These are phyloP conservation scores for Melampsora americana DNA, from an alignment of 1,284 basidiomycete genomes.

Conservation along the genomic window DNA sequence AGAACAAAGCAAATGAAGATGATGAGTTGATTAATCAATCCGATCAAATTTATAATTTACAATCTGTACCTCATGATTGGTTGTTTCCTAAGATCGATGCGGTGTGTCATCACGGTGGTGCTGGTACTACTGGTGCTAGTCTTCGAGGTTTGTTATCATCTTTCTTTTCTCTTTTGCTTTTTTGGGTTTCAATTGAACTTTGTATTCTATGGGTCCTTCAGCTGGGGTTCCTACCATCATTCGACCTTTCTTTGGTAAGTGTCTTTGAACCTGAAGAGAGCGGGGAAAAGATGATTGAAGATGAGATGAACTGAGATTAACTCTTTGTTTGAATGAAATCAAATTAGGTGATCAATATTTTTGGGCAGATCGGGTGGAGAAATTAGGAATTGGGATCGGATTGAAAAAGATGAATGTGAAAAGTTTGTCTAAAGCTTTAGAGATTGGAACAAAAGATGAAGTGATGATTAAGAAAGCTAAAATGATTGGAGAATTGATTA, in stretches of 20 bases:
- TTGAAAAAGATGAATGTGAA: conserved; percentile 74
- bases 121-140: conserved; percentile 91
- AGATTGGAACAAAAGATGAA: conserved; percentile 74
- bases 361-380: conserved; percentile 63
- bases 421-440: conserved; percentile 70
- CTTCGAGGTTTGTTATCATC: conserved; percentile 65
- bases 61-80: conserved; percentile 94
- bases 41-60: conserved; percentile 58
- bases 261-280: not conserved
- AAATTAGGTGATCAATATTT: conserved; percentile 70
- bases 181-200: conserved; percentile 4
- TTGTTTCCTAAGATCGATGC: conserved; percentile 89
- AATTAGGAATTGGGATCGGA: conserved; percentile 75
- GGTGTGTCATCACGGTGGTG: conserved; percentile 94
- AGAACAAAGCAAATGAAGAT: conserved; percentile 48
- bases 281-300: conserved; percentile 59
- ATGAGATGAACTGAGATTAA: not conserved
- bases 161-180: conserved; percentile 24
- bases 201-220: conserved; percentile 56
- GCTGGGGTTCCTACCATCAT: conserved; percentile 93
- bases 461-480: conserved; percentile 83
- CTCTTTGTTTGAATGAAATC: not conserved
- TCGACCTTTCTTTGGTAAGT: conserved; percentile 95
- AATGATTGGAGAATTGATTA: conserved; percentile 75
- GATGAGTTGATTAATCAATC: conserved; percentile 21